phyloP scores from a whole-genome alignment of 179 eudicot genomes.

The Silene coronaria region DNA sequence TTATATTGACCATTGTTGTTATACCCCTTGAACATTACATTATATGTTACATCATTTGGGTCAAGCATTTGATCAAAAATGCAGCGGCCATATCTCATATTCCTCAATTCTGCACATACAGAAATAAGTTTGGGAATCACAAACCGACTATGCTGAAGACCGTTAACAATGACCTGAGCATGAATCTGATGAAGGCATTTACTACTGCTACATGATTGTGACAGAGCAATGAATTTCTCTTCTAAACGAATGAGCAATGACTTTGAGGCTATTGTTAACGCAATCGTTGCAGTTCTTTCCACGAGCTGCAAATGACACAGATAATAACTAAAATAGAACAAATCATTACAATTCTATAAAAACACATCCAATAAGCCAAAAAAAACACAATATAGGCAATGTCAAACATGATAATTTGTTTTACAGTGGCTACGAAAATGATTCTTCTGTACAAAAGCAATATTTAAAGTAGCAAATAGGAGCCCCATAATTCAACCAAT shows the following conservation, averaged over 20 bases:
- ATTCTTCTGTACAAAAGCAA: neutral
- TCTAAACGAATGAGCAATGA: conserved; percentile 36
- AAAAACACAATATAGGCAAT: neutral
- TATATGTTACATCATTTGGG: conserved; percentile 43
- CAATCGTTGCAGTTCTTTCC: conserved; percentile 6
- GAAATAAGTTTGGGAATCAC: conserved; percentile 44
- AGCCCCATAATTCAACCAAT: neutral
- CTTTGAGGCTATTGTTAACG: conserved; percentile 28
- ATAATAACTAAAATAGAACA: neutral
- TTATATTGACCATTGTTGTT: conserved; percentile 32
- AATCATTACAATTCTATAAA: no score
- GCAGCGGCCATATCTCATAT: conserved; percentile 37
- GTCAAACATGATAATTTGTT: neutral
- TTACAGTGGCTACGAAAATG: no score
- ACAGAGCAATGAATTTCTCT: conserved; percentile 43
- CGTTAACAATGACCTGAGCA: conserved; percentile 40
- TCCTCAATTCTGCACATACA: conserved; percentile 26
- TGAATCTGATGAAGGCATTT: conserved; percentile 50
- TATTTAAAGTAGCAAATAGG: no score
- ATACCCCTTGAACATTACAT: conserved; percentile 65
- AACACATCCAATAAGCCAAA: neutral
- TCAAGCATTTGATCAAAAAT: conserved; percentile 51
- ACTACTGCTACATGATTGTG: conserved; percentile 53
- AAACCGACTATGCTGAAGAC: conserved; percentile 34
- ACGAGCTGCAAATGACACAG: conserved; percentile 14